Evolutionary conservation across 129 eudicot genomes (phyloP).

Genomic region (Chrysanthemum seticuspe): DNA sequence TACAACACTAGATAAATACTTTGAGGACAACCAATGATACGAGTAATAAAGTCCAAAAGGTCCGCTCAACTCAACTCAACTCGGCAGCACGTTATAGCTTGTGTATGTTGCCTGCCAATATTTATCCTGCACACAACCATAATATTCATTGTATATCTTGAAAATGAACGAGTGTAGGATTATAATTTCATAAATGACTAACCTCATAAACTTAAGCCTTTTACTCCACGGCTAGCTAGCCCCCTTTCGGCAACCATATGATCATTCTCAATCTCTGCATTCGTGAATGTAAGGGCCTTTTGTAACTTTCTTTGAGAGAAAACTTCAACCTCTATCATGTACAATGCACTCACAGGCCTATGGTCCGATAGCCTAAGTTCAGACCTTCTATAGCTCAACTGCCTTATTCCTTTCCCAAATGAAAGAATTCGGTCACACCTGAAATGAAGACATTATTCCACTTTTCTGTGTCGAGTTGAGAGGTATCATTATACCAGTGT

Average conservation of each 20-base stretch:
- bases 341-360: constrained; percentile 77
- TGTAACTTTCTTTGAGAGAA: constrained; percentile 74
- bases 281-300: constrained; percentile 79
- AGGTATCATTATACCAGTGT: too few relatives aligned
- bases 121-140: too few relatives aligned
- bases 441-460: constrained; percentile 24
- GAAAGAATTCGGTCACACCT: constrained; percentile 90
- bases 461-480: not conserved
- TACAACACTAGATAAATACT: too few relatives aligned
- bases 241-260: constrained; percentile 31
- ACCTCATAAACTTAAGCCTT: constrained; percentile 23
- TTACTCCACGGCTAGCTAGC: constrained; percentile 25
- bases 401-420: constrained; percentile 74
- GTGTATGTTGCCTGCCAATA: too few relatives aligned
- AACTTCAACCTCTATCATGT: constrained; percentile 81
- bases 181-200: too few relatives aligned
- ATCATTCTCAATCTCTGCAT: constrained; percentile 73
- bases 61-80: too few relatives aligned
- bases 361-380: constrained; percentile 77
- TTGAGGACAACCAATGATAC: too few relatives aligned
- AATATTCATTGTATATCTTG: too few relatives aligned
- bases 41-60: too few relatives aligned
- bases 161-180: too few relatives aligned
- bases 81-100: too few relatives aligned
- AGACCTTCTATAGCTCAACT: constrained; percentile 57